A percentile compares a stretch with the other conserved stretches of the same genome.
These are phyloP conservation scores for Plenodomus tracheiphilus DNA, from an alignment of 2,329 filamentous ascomycete species.

Conservation along the genomic window DNA sequence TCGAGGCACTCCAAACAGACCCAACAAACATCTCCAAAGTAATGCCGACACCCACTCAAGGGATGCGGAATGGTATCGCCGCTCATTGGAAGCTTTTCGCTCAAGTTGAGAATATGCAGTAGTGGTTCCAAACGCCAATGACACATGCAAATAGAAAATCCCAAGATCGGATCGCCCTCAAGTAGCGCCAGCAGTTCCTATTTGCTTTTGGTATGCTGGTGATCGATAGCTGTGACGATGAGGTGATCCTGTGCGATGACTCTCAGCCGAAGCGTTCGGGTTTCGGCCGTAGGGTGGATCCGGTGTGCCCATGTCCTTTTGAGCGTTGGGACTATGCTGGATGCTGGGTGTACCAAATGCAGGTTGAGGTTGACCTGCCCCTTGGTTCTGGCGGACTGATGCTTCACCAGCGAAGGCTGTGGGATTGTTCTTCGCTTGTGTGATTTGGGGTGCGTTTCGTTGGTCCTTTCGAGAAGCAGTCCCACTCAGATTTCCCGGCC, in stretches of 20 bases:
- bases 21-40: background rate
- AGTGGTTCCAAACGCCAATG: constrained; percentile 3
- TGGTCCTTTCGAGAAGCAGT: constrained; percentile 58
- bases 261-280: constrained; percentile 38
- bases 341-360: constrained; percentile 15
- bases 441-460: constrained; percentile 59
- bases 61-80: background rate
- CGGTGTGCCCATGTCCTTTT: constrained; percentile 36
- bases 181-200: constrained; percentile 43
- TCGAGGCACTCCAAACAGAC: background rate
- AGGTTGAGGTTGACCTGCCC: constrained; percentile 20
- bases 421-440: constrained; percentile 84
- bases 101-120: constrained; percentile 15
- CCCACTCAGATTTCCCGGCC: constrained; percentile 42
- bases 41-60: background rate
- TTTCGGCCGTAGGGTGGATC: constrained; percentile 40
- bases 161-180: constrained; percentile 10
- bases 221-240: constrained; percentile 45
- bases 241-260: constrained; percentile 41
- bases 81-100: constrained; percentile 6
- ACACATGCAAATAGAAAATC: background rate
- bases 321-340: constrained; percentile 35
- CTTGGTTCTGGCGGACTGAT: constrained; percentile 73
- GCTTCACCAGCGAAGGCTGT: constrained; percentile 81
- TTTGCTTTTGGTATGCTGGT: constrained; percentile 41